Evolutionary conservation across 176 grass and related monocot species (phyloP).

Genomic region (Musa schizocarpa): DNA sequence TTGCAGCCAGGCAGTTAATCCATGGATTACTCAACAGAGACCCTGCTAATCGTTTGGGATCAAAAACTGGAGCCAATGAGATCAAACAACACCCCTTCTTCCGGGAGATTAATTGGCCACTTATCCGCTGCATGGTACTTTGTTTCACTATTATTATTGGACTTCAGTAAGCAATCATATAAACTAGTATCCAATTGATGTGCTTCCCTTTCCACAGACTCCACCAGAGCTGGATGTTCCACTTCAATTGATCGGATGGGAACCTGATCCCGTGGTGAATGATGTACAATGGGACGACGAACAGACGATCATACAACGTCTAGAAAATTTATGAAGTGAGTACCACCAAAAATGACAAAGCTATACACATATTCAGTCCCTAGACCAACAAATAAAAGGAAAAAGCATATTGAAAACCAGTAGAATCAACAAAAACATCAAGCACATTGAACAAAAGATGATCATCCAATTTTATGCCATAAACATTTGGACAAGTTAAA

Average conservation of each 20-base stretch:
- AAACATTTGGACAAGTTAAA: no score
- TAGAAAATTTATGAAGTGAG: conserved; percentile 62
- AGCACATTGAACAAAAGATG: no score
- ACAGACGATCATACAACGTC: conserved; percentile 7
- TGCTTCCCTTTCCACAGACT: conserved; percentile 37
- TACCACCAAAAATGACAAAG: not conserved
- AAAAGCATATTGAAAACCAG: no score
- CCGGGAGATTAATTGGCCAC: conserved; percentile 67
- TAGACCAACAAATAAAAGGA: not conserved
- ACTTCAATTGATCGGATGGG: conserved; percentile 49
- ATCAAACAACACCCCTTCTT: conserved; percentile 94
- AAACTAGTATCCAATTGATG: conserved; percentile 3
- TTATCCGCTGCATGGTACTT: conserved; percentile 97
- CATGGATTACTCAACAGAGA: conserved; percentile 82
- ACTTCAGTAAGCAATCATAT: not conserved
- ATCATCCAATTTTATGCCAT: no score
- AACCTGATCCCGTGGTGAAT: conserved; percentile 39
- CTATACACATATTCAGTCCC: not conserved
- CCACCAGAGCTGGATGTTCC: conserved; percentile 74
- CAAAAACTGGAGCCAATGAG: conserved; percentile 77
- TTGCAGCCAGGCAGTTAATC: conserved; percentile 70
- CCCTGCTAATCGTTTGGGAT: conserved; percentile 62
- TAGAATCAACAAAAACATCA: no score
- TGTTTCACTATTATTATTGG: conserved; percentile 5
- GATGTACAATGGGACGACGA: conserved; percentile 39